Percentiles rank a stretch among this genome's conserved stretches.
Conservation (phyloP, 208 protist species). For the Acanthamoeba royreba region DNA sequence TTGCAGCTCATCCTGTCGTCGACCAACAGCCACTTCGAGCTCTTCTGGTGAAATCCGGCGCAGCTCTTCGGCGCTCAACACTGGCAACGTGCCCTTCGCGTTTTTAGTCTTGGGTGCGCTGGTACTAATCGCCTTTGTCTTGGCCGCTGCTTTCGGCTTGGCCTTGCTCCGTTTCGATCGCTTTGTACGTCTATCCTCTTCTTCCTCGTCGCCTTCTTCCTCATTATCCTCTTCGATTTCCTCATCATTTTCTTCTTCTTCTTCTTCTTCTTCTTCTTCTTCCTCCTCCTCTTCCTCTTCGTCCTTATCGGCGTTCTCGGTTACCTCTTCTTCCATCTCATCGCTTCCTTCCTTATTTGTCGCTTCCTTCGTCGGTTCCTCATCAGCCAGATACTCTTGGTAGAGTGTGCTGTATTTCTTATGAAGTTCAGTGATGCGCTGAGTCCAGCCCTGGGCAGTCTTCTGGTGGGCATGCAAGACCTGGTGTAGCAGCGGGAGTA, state of each 20-base stretch:
- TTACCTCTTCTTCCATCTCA: background rate
- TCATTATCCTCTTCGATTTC: background rate
- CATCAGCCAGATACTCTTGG: constrained; percentile 83
- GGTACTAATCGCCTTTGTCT: background rate
- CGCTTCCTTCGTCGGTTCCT: constrained; percentile 69
- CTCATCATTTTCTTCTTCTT: constrained; percentile 63
- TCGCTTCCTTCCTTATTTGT: background rate
- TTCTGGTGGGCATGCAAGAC: background rate
- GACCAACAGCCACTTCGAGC: constrained; percentile 81
- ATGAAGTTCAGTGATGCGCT: constrained; percentile 75
- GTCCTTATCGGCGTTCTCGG: background rate
- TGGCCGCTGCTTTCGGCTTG: background rate
- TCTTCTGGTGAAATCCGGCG: background rate
- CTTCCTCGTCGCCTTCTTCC: background rate
- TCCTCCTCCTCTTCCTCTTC: constrained; percentile 71
- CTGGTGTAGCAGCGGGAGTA: background rate
- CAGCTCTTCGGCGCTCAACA: constrained; percentile 16
- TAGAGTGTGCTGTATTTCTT: constrained; percentile 81
- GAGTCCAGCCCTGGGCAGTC: background rate
- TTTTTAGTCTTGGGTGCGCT: background rate
- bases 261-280: constrained; percentile 84
- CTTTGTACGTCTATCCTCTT: background rate
- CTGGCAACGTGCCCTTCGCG: background rate
- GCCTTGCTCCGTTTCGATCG: background rate
- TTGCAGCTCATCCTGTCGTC: constrained; percentile 78